These are phyloP conservation scores for Chrysoporthe austroafricana DNA, from an alignment of 2,329 filamentous ascomycete species.

Conservation along the genomic window DNA sequence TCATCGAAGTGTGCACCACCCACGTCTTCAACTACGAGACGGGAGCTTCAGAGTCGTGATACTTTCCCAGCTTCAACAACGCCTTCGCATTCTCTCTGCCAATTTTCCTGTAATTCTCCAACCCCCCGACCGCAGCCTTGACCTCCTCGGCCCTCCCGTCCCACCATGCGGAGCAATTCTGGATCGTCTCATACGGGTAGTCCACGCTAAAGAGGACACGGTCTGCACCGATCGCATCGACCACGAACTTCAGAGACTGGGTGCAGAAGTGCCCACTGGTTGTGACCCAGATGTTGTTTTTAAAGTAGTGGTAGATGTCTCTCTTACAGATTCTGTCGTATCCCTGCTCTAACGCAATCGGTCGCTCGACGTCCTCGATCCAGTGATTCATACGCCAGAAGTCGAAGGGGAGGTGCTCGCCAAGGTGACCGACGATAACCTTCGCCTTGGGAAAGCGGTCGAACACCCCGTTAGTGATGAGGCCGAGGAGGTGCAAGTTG, in stretches of 20 bases:
- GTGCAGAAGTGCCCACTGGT: slow-evolving; percentile 61
- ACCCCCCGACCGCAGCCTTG: slow-evolving; percentile 26
- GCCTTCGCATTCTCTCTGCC: slow-evolving; percentile 48
- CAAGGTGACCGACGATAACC: slow-evolving; percentile 52
- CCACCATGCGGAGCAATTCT: slow-evolving; percentile 47
- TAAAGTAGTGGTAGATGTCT: slow-evolving; percentile 54
- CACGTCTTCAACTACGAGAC: slow-evolving; percentile 3
- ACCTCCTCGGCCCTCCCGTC: slow-evolving; percentile 38
- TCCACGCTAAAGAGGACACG: slow-evolving; percentile 57
- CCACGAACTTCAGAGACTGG: slow-evolving; percentile 52
- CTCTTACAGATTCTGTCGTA: slow-evolving; percentile 52
- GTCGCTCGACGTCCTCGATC: slow-evolving; percentile 50
- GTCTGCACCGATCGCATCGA: slow-evolving; percentile 53
- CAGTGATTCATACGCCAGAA: slow-evolving; percentile 57
- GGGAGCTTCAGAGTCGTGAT: slow-evolving; percentile 20
- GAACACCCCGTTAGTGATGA: slow-evolving; percentile 55
- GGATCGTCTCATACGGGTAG: slow-evolving; percentile 55
- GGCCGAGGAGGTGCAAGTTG: slow-evolving; percentile 58
- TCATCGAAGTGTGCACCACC: not conserved
- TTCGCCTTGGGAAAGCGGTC: slow-evolving; percentile 51
- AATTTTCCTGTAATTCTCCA: slow-evolving; percentile 44
- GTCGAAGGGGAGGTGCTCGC: slow-evolving; percentile 54
- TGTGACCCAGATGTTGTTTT: slow-evolving; percentile 59
- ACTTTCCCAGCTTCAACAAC: slow-evolving; percentile 44
- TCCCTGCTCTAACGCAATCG: slow-evolving; percentile 48